Conservation (phyloP, 345 rosid genomes). For the Brassica cretica region DNA sequence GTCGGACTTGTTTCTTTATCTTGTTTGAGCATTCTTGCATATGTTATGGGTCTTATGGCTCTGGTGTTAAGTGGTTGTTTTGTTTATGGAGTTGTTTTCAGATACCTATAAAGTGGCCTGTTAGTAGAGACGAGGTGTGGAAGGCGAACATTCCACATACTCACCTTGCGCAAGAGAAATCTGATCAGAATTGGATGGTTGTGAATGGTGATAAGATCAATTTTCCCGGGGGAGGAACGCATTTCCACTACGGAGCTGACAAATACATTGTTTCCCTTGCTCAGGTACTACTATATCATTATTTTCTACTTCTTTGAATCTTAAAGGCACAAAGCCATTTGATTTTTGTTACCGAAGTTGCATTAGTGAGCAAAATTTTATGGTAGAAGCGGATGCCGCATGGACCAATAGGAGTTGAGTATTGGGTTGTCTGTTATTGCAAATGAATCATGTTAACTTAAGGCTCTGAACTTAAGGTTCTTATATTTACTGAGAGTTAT, state of each 20-base stretch:
- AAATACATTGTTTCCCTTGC: constrained; percentile 87
- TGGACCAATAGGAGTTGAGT: background rate
- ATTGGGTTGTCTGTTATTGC: background rate
- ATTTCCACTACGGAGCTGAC: constrained; percentile 94
- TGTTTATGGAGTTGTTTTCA: constrained; percentile 60
- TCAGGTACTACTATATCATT: constrained; percentile 48
- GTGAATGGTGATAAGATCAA: constrained; percentile 90
- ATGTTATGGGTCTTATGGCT: constrained; percentile 6
- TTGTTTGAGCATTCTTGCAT: background rate
- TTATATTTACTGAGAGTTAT: background rate
- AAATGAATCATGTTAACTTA: background rate
- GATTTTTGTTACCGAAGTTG: background rate
- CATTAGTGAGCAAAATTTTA: background rate
- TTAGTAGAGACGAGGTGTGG: constrained; percentile 97
- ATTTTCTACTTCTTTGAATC: background rate
- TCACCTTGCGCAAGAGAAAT: constrained; percentile 92
- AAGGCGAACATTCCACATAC: constrained; percentile 94
- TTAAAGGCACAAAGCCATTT: background rate
- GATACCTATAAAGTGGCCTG: constrained; percentile 95
- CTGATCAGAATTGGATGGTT: constrained; percentile 99
- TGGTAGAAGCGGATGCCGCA: background rate
- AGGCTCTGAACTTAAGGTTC: background rate
- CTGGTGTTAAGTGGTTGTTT: constrained; percentile 41
- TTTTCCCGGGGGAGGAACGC: constrained; percentile 99
- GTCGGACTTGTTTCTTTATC: constrained; percentile 41